Base-by-base conservation (phyloP, 2,329 filamentous ascomycete genomes). In the Aspergillus quadricinctus region DNA sequence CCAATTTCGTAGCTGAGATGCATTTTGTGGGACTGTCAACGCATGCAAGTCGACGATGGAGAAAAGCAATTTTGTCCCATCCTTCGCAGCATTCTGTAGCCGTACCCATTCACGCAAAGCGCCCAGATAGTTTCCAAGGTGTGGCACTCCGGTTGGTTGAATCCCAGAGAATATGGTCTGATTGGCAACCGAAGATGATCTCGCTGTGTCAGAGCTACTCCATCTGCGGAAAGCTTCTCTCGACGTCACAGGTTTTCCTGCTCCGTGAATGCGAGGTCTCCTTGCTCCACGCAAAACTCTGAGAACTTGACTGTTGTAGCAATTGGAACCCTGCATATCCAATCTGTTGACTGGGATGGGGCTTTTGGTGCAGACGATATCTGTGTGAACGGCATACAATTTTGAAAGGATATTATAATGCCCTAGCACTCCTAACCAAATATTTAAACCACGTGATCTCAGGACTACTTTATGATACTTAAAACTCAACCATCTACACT, bases 31-130 rank as follows among this genome's bases (percentile, higher is more conserved):
- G 59, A 88, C 77, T 0, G 94, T 99, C 67, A 99, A 88, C 60
- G 94, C 93, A 75, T 99, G 94, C 21, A 97, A 80, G 73, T 99
- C 94, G 52, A 96, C 94, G 53, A 99, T 84, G 1, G 89, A 96
- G 76, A 88, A 99, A 28, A 95, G 76, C 21, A 96, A 78, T 56
- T 81, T 87, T 10, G 86, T 83, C 4, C 76, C 77, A 2, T 80
- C 69, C 0, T 77, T 62, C 0, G 85, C 79, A 40, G 82, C 77
- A 58, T 91, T 78, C 63, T 99, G 93, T 7, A 97, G 80, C 58
- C 82, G 81, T 49, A 89, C 88, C 94, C 94, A 99, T 80, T 91
- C 86, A 51, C 85, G 84, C 54, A 99, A 78, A 17, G 94, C 94
- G 27, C 94, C 94, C 10, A 96, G 82, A 74, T 97, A 99, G 76